phyloP scores from a whole-genome alignment of 2,329 filamentous ascomycete species.

The Madurella fahalii region DNA sequence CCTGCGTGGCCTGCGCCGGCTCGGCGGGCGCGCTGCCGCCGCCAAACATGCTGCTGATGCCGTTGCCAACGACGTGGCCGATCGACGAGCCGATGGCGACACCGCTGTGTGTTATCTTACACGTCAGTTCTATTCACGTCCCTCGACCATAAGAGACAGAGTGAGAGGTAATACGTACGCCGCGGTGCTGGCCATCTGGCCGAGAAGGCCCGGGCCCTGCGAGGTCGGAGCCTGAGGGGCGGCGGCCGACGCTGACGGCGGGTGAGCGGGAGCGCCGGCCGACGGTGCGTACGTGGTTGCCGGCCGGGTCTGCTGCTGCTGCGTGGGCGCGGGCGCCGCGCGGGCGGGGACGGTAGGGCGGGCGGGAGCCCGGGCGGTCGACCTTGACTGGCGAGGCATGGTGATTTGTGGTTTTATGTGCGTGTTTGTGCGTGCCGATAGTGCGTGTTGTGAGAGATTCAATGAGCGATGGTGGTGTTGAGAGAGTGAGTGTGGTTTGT shows the following conservation, averaged over 20 bases:
- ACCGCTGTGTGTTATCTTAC: slow-evolving; percentile 57
- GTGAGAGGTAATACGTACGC: slow-evolving; percentile 64
- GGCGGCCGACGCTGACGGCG: slow-evolving; percentile 34
- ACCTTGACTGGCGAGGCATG: slow-evolving; percentile 68
- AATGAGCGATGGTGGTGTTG: slow-evolving; percentile 8
- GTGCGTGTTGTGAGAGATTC: slow-evolving; percentile 9
- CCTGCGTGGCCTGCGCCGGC: slow-evolving; percentile 38
- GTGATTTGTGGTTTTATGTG: slow-evolving; percentile 28
- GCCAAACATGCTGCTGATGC: slow-evolving; percentile 82
- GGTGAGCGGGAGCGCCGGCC: slow-evolving; percentile 40
- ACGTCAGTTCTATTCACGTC: slow-evolving; percentile 5
- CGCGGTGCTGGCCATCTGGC: slow-evolving; percentile 95
- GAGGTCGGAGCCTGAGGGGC: slow-evolving; percentile 45
- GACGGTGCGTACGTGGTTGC: slow-evolving; percentile 61
- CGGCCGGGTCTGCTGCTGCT: slow-evolving; percentile 62
- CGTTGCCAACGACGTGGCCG: slow-evolving; percentile 92
- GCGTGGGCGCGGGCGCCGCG: slow-evolving; percentile 42
- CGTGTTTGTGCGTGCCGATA: slow-evolving; percentile 5
- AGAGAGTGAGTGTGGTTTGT: background rate
- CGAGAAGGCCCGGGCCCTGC: slow-evolving; percentile 80
- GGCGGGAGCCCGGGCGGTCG: slow-evolving; percentile 61
- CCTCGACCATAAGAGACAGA: background rate
- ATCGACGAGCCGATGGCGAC: slow-evolving; percentile 94
- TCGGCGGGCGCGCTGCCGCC: slow-evolving; percentile 62
- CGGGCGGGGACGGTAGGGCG: slow-evolving; percentile 63